These are phyloP conservation scores for Phytophthora melonis DNA, from an alignment of 352 stramenopile genomes.

Conservation along the genomic window DNA sequence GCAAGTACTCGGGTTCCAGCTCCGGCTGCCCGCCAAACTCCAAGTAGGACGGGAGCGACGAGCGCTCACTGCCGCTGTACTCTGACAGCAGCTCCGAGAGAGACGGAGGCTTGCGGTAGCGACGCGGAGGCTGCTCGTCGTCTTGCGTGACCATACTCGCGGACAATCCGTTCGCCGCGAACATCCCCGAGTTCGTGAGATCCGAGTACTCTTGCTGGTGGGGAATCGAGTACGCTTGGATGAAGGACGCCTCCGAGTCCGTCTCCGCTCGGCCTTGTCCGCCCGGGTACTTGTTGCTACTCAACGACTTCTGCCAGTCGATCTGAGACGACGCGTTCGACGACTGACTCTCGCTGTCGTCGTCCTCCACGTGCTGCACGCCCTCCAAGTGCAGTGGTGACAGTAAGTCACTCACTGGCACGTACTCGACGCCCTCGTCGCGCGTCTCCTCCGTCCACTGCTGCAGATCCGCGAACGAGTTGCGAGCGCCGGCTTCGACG, in stretches of 20 bases:
- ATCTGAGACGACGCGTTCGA: conserved; percentile 46
- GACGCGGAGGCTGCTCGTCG: conserved; percentile 26
- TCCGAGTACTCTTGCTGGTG: conserved; percentile 38
- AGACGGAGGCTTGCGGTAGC: conserved; percentile 51
- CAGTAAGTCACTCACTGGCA: conserved; percentile 36
- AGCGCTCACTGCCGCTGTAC: conserved; percentile 50
- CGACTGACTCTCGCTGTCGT: conserved; percentile 47
- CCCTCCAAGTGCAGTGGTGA: conserved; percentile 37
- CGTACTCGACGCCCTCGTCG: conserved; percentile 28
- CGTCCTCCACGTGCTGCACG: conserved; percentile 37
- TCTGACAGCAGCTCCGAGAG: conserved; percentile 73
- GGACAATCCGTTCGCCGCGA: conserved; percentile 33
- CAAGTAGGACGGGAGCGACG: conserved; percentile 40
- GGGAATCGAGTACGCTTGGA: conserved; percentile 27
- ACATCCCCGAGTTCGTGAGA: conserved; percentile 38
- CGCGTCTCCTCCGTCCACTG: conserved; percentile 40
- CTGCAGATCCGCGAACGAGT: conserved; percentile 54
- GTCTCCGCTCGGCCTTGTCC: conserved; percentile 10
- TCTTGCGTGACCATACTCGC: conserved; percentile 36
- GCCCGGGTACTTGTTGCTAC: conserved; percentile 16
- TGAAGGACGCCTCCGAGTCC: conserved; percentile 34
- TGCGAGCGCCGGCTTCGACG: conserved; percentile 32
- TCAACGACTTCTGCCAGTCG: conserved; percentile 32
- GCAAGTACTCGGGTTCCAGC: conserved; percentile 46
- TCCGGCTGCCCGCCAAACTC: conserved; percentile 44